Evolutionary conservation across 768 basidiomycete species (phyloP), one percentile per base, ranked within the genome.

Genomic region (Mycena latifolia): DNA sequence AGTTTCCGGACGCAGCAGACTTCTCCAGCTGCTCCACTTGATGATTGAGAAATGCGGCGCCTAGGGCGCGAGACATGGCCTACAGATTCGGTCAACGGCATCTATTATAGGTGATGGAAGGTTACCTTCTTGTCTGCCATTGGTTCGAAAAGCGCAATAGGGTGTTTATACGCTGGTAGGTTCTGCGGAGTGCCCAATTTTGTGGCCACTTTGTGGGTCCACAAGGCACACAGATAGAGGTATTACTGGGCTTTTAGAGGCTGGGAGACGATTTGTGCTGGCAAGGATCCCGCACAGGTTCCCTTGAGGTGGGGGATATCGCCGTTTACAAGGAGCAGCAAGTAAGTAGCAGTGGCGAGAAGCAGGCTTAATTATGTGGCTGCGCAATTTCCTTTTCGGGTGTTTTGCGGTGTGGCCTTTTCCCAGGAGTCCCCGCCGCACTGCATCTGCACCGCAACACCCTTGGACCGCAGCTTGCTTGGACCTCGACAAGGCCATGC

Each of bases 1-100:
- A 91, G 68, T 89, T 90, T 0, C 85, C 86, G 2, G 85, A 84
- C 14, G 33, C 33, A 35, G 33, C 33, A 14, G 33, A 35, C 33
- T 35, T 91, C 80, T 95, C 93, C 58, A 95, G 89, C 73, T 94
- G 91, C 71, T 94, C 92, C 47, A 95, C 94, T 72, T 95, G 93
- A 71, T 95, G 93, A 68, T 86, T 91, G 64, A 95, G 85, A 75
- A 94, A 94, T 3, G 94, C 94, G 29, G 93, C 93, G 22, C 94
- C 94, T 41, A 95, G 87, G 1, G 94, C 93, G 67, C 89, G 87
- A 61, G 93, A 94, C 92, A 95, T 92, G 62, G 92, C 92, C 45
- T 92, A 20, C 20, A 8, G 41, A 48, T 22, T 39, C 11, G 17
- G 28, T 55, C 54, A 55, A 46, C 17, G 43, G 52, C 45, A 17